Evolutionary conservation across 140 eudicot species (phyloP), one percentile per base, ranked within the genome.

Genomic region (Bidens hawaiensis): DNA sequence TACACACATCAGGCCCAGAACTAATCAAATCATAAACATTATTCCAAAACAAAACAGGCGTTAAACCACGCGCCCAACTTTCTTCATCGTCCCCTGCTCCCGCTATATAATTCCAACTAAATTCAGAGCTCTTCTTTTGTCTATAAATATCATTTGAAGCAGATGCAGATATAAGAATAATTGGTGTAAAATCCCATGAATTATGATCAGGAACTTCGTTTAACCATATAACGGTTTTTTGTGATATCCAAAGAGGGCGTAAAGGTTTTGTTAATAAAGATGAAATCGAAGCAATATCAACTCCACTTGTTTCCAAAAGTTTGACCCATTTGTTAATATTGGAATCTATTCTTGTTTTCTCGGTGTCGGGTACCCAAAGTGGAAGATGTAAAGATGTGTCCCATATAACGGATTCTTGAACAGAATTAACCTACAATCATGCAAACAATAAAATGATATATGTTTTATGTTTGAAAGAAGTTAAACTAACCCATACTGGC

Each of bases 11-110:
- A 59, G 99, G 99, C 34, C 94, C 99, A 0, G 80, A 76, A 59
- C 64, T 75, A 69, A 88, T 83, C 25, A 88, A 65, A 68, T 88
- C 97, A 73, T 88, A 77, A 26, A 78, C 82, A 72, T 85, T 73
- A 27, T 69, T 88, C 99, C 99, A 93, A 71, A 93, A 93, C 36
- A 93, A 82, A 26, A 14, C 5, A 13, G 97, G 99, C 17, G 94
- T 68, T 71, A 88, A 78, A 51, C 97, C 94, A 67, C 99, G 76
- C 4, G 99, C 85, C 99, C 99, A 93, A 71, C 96, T 93, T 69
- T 93, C 99, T 74, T 93, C 99, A 68, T 93, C 99, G 36, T 93
- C 99, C 55, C 99, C 99, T 31, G 97, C 97, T 67, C 99, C 99
- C 26, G 97, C 70, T 48, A 88, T 93, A 58, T 93, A 93, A 34